Evolutionary conservation across 306 rosid genomes (phyloP).

Genomic region (Quercus agrifolia): DNA sequence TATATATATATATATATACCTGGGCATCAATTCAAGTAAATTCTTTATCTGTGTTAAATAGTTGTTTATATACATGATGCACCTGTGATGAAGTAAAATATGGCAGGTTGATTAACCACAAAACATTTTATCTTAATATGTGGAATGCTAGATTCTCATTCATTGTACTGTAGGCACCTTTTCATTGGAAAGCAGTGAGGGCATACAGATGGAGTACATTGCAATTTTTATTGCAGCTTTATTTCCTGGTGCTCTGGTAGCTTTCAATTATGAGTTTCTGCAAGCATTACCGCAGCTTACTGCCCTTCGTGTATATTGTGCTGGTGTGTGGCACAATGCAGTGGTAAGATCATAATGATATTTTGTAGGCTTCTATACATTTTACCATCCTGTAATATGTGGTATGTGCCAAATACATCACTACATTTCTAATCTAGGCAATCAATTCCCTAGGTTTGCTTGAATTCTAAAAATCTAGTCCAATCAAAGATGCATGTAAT

Average conservation of each 20-base stretch:
- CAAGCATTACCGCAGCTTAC: slow-evolving; percentile 45
- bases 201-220: slow-evolving; percentile 72
- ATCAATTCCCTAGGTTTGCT: not conserved
- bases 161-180: slow-evolving; percentile 35
- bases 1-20: too few species aligned
- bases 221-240: slow-evolving; percentile 70
- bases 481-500: not conserved
- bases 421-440: not conserved
- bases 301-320: slow-evolving; percentile 74
- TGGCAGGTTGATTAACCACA: not conserved
- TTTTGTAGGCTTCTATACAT: not conserved
- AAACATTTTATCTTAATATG: not conserved
- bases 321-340: slow-evolving; percentile 98
- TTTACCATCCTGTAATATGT: not conserved
- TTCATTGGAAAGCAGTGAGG: slow-evolving; percentile 71
- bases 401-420: not conserved
- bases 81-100: not conserved
- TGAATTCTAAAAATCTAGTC: not conserved
- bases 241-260: slow-evolving; percentile 92
- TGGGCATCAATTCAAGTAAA: not conserved
- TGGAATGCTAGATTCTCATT: slow-evolving; percentile 47
- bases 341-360: slow-evolving; percentile 45
- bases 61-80: not conserved
- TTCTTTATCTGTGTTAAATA: not conserved
- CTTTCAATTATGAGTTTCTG: slow-evolving; percentile 58